A percentile compares a stretch with the other conserved stretches of the same genome.
Evolutionary conservation across 2,329 filamentous ascomycete species (phyloP).

Genomic region (Colletotrichum brevisporum): DNA sequence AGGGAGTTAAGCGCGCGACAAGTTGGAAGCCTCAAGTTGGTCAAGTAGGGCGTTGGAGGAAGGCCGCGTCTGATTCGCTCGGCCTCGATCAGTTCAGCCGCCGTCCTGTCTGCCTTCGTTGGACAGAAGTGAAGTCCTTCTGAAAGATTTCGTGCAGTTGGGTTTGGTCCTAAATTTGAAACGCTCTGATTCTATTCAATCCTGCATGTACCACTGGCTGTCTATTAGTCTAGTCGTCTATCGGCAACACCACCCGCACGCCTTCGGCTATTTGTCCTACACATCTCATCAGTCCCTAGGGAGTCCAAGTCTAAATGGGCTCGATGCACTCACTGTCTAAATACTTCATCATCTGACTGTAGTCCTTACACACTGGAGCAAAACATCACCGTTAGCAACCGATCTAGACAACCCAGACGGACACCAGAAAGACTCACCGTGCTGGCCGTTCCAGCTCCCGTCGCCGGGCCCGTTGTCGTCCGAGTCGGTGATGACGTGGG

Average conservation of each 20-base stretch:
- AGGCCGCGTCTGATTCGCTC: too few relatives aligned
- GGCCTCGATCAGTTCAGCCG: too few relatives aligned
- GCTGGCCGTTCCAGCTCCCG: conserved; percentile 58
- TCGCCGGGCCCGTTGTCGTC: conserved; percentile 53
- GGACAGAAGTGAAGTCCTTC: too few relatives aligned
- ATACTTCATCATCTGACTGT: conserved; percentile 52
- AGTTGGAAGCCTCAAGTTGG: too few relatives aligned
- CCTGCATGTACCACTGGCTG: not conserved
- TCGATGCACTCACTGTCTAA: conserved; percentile 47
- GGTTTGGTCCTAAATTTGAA: too few relatives aligned
- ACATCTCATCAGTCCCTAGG: not conserved
- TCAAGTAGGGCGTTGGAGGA: too few relatives aligned
- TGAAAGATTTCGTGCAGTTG: too few relatives aligned
- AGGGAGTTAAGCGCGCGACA: too few relatives aligned
- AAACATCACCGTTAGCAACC: not conserved
- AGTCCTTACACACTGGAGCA: conserved; percentile 54
- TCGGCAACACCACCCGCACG: conserved; percentile 44
- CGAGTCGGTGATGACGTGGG: conserved; percentile 53
- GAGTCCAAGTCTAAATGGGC: too few relatives aligned
- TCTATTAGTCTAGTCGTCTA: conserved; percentile 40
- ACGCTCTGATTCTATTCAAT: not conserved
- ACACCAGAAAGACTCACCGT: conserved; percentile 46
- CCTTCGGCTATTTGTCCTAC: conserved; percentile 45
- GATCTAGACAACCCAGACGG: not conserved
- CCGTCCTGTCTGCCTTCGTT: too few relatives aligned